A percentile compares a stretch with the other conserved stretches of the same genome.
Conservation (phyloP, 2,329 filamentous ascomycete genomes). For the Lasiodiplodia gonubiensis region DNA sequence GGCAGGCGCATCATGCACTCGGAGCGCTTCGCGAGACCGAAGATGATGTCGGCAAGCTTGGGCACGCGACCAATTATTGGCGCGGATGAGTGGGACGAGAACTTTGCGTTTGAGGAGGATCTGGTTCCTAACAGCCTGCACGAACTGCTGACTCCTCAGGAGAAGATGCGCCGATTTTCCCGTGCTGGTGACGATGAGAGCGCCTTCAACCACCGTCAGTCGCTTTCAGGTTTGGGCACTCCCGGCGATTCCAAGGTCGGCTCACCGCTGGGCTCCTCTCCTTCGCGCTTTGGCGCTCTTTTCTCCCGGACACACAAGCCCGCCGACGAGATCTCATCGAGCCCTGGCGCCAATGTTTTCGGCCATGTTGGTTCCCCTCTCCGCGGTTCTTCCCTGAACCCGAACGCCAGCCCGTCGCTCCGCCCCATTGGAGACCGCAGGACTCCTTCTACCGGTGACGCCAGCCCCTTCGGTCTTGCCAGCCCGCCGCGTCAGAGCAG, state of each 20-base stretch:
- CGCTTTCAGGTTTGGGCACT: constrained; percentile 57
- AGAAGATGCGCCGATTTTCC: constrained; percentile 64
- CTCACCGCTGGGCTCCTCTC: constrained; percentile 64
- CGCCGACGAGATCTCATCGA: constrained; percentile 49
- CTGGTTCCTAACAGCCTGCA: constrained; percentile 76
- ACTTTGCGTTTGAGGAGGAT: constrained; percentile 85
- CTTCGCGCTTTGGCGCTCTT: constrained; percentile 66
- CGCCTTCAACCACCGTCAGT: constrained; percentile 51
- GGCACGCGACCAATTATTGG: constrained; percentile 52
- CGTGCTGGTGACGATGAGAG: constrained; percentile 60
- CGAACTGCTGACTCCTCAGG: constrained; percentile 67
- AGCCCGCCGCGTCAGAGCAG: constrained; percentile 63
- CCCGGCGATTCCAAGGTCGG: constrained; percentile 52
- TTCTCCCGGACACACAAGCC: constrained; percentile 60
- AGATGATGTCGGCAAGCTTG: constrained; percentile 66
- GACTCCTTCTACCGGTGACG: constrained; percentile 54
- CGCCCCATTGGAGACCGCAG: constrained; percentile 54
- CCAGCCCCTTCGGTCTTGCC: constrained; percentile 56
- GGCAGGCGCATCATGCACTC: constrained; percentile 69
- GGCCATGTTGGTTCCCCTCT: constrained; percentile 70
- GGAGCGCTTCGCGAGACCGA: constrained; percentile 65
- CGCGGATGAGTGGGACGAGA: constrained; percentile 64
- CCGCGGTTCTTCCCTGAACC: constrained; percentile 63
- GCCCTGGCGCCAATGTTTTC: constrained; percentile 53
- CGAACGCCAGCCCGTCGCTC: constrained; percentile 57